These are phyloP conservation scores for Chalciporus pseudorubinellus DNA, from an alignment of 768 basidiomycete species.

Conservation along the genomic window DNA sequence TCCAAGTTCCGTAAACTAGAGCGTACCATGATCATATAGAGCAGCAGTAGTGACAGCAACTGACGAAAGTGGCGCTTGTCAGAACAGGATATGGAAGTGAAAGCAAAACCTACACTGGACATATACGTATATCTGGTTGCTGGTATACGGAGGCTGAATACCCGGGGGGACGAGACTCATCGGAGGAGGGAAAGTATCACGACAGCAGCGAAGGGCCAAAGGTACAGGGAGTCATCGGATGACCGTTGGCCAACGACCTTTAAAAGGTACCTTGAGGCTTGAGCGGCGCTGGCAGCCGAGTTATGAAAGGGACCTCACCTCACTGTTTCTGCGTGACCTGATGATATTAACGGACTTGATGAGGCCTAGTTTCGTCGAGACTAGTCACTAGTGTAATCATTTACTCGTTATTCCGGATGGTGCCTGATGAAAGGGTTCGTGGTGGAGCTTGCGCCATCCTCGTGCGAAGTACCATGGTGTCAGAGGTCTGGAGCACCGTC, in stretches of 20 bases:
- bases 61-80: slow-evolving; percentile 10
- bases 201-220: neutral
- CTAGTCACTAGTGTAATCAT: too few relatives aligned
- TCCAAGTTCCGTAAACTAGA: neutral
- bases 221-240: neutral
- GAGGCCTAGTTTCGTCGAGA: neutral
- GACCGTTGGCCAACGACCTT: slow-evolving; percentile 8
- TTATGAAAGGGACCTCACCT: neutral
- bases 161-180: slow-evolving; percentile 26
- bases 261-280: slow-evolving; percentile 13
- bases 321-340: slow-evolving; percentile 2
- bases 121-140: slow-evolving; percentile 17
- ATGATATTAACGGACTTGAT: slow-evolving; percentile 15
- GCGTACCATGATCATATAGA: slow-evolving; percentile 29
- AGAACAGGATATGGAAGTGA: neutral
- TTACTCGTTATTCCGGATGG: neutral
- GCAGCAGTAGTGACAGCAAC: slow-evolving; percentile 29
- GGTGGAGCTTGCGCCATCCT: too few relatives aligned
- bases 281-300: slow-evolving; percentile 1
- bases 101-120: slow-evolving; percentile 22
- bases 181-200: too few relatives aligned
- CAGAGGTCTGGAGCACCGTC: too few relatives aligned
- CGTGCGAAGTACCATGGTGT: too few relatives aligned
- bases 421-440: too few relatives aligned
- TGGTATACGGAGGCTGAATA: neutral